Conservation (phyloP, 164 flowering plant species). For the Pachysandra terminalis region DNA sequence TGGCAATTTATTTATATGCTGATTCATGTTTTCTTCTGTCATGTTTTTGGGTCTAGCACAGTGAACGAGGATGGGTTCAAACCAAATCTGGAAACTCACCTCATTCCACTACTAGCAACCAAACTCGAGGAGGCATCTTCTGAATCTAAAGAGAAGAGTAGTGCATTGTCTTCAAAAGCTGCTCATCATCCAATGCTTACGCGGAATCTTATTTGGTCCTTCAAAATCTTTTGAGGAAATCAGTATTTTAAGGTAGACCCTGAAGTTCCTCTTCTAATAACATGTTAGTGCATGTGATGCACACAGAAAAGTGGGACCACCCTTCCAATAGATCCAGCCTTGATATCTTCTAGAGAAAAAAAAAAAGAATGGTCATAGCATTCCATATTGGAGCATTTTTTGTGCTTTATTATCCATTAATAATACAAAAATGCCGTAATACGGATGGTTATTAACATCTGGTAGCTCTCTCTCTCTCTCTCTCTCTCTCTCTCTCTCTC, state of each 20-base stretch:
- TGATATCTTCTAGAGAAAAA: background rate
- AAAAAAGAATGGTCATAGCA: background rate
- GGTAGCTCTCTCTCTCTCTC: too few relatives aligned
- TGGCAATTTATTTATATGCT: background rate
- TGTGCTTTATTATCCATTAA: background rate
- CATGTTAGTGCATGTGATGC: slow-evolving; percentile 1
- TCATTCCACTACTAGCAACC: slow-evolving; percentile 70
- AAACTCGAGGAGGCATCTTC: slow-evolving; percentile 49
- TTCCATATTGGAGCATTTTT: background rate
- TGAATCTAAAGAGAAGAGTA: slow-evolving; percentile 49
- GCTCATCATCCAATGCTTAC: slow-evolving; percentile 76
- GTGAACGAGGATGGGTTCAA: slow-evolving; percentile 90
- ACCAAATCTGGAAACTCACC: slow-evolving; percentile 93
- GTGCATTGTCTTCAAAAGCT: slow-evolving; percentile 38
- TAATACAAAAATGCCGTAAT: background rate
- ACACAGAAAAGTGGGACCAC: background rate
- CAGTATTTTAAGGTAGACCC: background rate
- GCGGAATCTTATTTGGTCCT: slow-evolving; percentile 41
- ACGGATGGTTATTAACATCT: background rate
- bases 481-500: too few relatives aligned
- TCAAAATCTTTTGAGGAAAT: background rate
- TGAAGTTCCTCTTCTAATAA: background rate
- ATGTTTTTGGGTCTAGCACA: slow-evolving; percentile 43
- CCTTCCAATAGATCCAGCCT: background rate
- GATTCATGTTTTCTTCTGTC: slow-evolving; percentile 4